Conservation (phyloP, 192 early-diverging fungal genomes). For the Kickxella alabastrina region DNA sequence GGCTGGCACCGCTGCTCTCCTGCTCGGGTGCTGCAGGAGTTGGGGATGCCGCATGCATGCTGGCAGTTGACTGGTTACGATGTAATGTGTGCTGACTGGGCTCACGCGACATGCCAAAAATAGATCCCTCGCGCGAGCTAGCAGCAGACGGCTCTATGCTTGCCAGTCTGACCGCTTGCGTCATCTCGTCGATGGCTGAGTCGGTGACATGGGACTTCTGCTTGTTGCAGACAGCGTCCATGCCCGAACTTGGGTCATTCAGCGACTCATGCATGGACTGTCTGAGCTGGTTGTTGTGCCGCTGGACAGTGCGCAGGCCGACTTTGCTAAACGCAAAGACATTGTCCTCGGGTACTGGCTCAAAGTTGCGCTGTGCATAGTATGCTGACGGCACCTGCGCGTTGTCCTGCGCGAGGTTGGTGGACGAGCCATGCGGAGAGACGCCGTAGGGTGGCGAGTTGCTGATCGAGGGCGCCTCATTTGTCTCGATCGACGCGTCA, state of each 20-base stretch:
- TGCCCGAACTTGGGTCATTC: too few species aligned
- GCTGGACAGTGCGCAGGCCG: slow-evolving; percentile 39
- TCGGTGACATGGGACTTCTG: not conserved
- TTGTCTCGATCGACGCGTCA: slow-evolving; percentile 21
- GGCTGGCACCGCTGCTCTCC: too few species aligned
- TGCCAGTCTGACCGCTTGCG: too few species aligned
- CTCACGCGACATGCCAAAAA: slow-evolving; percentile 39
- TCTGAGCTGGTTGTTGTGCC: not conserved
- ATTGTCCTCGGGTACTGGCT: slow-evolving; percentile 39
- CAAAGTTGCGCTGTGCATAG: slow-evolving; percentile 42
- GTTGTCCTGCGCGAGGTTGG: slow-evolving; percentile 12
- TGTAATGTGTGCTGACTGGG: slow-evolving; percentile 43
- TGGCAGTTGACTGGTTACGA: slow-evolving; percentile 26
- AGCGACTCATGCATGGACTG: too few species aligned
- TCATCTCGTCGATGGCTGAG: slow-evolving; percentile 7
- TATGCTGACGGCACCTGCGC: slow-evolving; percentile 11
- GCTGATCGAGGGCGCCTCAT: slow-evolving; percentile 21
- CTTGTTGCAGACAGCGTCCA: too few species aligned
- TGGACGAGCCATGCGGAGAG: not conserved
- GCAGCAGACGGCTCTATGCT: too few species aligned
- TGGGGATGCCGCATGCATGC: slow-evolving; percentile 9
- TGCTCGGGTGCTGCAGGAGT: too few species aligned
- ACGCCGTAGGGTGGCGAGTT: slow-evolving; percentile 7
- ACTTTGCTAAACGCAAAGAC: slow-evolving; percentile 43
- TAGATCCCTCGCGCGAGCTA: slow-evolving; percentile 1